Evolutionary conservation across 31 red algal genomes (phyloP), one percentile per base, ranked within the genome.

Genomic region (Endocladia muricata): DNA sequence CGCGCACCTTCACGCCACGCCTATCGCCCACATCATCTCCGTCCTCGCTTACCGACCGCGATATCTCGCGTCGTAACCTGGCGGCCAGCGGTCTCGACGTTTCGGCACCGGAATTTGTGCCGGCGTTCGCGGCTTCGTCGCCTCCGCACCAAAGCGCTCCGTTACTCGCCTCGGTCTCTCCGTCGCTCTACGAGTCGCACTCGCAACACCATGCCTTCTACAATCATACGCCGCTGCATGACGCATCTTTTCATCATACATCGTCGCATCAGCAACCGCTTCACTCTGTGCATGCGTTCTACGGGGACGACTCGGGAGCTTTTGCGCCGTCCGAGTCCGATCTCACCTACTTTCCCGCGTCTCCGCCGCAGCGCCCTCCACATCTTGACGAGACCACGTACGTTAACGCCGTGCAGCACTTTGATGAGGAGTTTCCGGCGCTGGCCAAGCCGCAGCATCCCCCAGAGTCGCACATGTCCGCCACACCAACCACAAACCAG

Each of bases 101-200:
- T 31, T 60, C 74, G 25, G 83, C 83, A 5, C 83, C 83, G 33
- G 83, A 88, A 57, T 88, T 88, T 75, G 66, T 88, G 19, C 83
- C 83, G 3, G 78, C 83, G 5, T 88, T 88, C 34, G 83, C 74
- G n/a, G 51, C 49, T 13, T 30, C 70, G 11, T 64, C 42, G 2
- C 51, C 70, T n/a, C 56, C 55, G 59, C 70, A 58, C 8, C 70
- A 57, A 2, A 13, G 54, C 3, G 48, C 39, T 1, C 48, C 47
- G 11, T 26, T 44, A 25, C 28, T 40, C 44, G 61, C 56, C 3
- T 22, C 55, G 3, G 30, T 38, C 22, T 77, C 73, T 9, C 44
- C 52, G 2, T 4, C 25, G 3, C 73, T 3, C 30, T 42, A 23
- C 15, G 73, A 77, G 5, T 52, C 47, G 2, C 15, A 32, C 55